Conservation (phyloP, 768 basidiomycete species). For the Termitomyces heimii region DNA sequence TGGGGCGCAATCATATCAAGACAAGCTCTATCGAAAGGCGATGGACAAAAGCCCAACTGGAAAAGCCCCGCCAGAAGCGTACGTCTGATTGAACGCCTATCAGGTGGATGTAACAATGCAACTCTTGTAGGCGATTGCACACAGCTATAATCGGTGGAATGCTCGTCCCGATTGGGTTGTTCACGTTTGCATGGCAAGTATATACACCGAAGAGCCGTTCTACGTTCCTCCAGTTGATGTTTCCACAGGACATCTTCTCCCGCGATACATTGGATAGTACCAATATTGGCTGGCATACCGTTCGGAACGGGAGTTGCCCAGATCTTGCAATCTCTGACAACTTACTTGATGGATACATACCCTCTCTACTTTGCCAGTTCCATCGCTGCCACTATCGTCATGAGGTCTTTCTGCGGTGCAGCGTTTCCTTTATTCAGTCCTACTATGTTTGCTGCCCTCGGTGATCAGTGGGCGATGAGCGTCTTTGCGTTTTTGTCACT, state of each 20-base stretch:
- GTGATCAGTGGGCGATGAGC: slow-evolving; percentile 49
- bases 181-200: slow-evolving; percentile 60
- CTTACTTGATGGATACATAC: slow-evolving; percentile 71
- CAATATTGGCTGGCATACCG: slow-evolving; percentile 59
- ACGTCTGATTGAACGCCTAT: slow-evolving; percentile 13
- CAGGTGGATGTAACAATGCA: background rate
- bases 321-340: slow-evolving; percentile 58
- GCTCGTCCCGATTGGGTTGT: slow-evolving; percentile 50
- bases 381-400: slow-evolving; percentile 60
- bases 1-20: slow-evolving; percentile 45
- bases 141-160: slow-evolving; percentile 49
- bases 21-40: slow-evolving; percentile 44
- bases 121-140: slow-evolving; percentile 43
- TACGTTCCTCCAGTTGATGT: background rate
- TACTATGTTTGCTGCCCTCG: slow-evolving; percentile 43
- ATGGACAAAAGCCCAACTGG: slow-evolving; percentile 43
- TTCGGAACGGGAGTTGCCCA: slow-evolving; percentile 64
- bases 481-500: slow-evolving; percentile 48
- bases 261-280: slow-evolving; percentile 57
- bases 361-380: slow-evolving; percentile 62
- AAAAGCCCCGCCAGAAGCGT: slow-evolving; percentile 57
- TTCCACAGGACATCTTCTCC: slow-evolving; percentile 41
- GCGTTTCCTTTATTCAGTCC: slow-evolving; percentile 58
- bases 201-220: background rate
- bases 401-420: slow-evolving; percentile 58